A percentile compares a stretch with the other conserved stretches of the same genome.
phyloP scores from a whole-genome alignment of 345 rosid species.

The Eucalyptus caleyi region DNA sequence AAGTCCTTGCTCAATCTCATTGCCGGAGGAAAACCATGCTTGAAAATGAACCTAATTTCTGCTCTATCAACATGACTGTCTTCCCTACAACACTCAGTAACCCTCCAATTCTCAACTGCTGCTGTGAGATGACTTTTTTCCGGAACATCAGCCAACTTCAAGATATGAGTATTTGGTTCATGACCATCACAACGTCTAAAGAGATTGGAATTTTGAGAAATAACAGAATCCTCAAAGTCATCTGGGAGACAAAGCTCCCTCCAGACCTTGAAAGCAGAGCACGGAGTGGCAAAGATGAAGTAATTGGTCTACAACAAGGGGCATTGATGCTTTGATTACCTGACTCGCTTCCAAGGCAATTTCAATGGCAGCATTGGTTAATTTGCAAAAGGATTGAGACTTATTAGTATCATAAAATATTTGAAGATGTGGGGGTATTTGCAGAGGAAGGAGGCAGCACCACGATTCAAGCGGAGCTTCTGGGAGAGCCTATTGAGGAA shows the following conservation, averaged over 20 bases:
- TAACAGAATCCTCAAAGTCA: conserved; percentile 86
- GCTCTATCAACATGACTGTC: conserved; percentile 31
- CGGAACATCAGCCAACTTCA: conserved; percentile 39
- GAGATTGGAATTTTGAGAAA: conserved; percentile 32
- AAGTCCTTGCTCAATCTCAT: conserved; percentile 75
- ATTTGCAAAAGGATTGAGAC: conserved; percentile 51
- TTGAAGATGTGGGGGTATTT: conserved; percentile 72
- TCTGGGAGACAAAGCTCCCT: conserved; percentile 90
- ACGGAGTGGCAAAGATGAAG: conserved; percentile 68
- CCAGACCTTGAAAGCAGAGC: conserved; percentile 83
- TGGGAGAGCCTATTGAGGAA: conserved; percentile 79
- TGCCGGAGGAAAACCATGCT: conserved; percentile 67
- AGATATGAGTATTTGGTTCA: conserved; percentile 62
- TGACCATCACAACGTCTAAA: conserved; percentile 43
- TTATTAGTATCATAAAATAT: conserved; percentile 45
- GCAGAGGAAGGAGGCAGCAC: conserved; percentile 63
- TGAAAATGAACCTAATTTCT: conserved; percentile 45
- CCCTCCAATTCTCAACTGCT: conserved; percentile 78
- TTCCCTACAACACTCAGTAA: conserved; percentile 53
- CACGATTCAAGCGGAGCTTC: conserved; percentile 75
- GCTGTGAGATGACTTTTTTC: conserved; percentile 15
- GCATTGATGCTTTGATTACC: conserved; percentile 29
- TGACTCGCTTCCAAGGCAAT: conserved; percentile 48
- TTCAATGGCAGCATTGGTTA: conserved; percentile 40
- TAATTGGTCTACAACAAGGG: conserved; percentile 44